A percentile compares a stretch with the other conserved stretches of the same genome.
Conservation (phyloP, 352 stramenopile species). For the Globisporangium solare region DNA sequence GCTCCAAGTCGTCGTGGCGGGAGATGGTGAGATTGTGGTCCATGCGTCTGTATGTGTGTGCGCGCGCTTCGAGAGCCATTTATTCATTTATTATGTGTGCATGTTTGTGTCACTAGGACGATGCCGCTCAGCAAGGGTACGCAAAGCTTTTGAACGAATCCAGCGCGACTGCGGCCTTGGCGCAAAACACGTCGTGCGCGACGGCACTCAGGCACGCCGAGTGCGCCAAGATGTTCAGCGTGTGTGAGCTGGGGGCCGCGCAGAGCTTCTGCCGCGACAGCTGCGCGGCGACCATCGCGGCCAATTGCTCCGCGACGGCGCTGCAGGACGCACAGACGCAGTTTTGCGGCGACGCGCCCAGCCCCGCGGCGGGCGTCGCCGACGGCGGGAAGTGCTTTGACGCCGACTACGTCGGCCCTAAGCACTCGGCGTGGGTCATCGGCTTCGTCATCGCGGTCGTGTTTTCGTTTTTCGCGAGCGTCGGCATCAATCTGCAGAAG, state of each 20-base stretch:
- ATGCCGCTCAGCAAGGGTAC: constrained; percentile 30
- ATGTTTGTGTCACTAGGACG: constrained; percentile 24
- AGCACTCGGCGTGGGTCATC: constrained; percentile 67
- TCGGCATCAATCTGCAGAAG: constrained; percentile 86
- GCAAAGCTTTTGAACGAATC: constrained; percentile 22
- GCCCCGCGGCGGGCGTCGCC: constrained; percentile 21
- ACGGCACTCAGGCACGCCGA: constrained; percentile 36
- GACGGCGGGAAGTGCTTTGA: constrained; percentile 68
- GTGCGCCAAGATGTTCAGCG: constrained; percentile 59
- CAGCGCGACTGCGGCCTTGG: background rate
- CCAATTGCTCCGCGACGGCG: constrained; percentile 31
- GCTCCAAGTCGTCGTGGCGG: constrained; percentile 36
- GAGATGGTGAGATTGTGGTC: constrained; percentile 27
- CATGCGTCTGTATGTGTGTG: background rate
- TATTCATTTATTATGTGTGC: background rate
- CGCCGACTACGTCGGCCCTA: constrained; percentile 52
- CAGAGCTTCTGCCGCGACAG: constrained; percentile 51
- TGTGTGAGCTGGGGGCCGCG: constrained; percentile 62
- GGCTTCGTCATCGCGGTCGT: constrained; percentile 78
- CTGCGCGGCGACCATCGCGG: constrained; percentile 29
- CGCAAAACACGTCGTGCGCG: constrained; percentile 20
- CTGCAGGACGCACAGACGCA: constrained; percentile 11
- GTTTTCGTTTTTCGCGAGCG: constrained; percentile 77
- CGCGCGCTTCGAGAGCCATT: too few species aligned
- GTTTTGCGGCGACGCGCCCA: constrained; percentile 29